Evolutionary conservation across 805 yeast genomes (phyloP), one percentile per base, ranked within the genome.

Genomic region (Starmerella kuoi): DNA sequence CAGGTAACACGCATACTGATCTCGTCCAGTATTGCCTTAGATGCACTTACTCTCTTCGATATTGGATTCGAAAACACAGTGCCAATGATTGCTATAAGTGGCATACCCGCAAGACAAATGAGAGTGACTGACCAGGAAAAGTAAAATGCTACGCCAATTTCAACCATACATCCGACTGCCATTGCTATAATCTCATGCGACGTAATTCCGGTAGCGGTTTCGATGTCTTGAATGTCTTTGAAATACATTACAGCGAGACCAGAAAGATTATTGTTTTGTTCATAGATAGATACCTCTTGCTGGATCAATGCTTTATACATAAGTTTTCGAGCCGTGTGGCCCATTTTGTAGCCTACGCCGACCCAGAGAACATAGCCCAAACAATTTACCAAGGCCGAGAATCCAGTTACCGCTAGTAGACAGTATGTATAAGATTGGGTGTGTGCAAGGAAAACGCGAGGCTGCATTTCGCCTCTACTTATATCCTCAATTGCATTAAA

Each of bases 71-170:
- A 75, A 43, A 79, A 70, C 0, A 67, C 27, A 28, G 64, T 59
- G 1, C 79, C 74, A 2, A 70, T 48, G 0, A 67, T 7, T 0
- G 67, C 66, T 44, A 88, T 72, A 0, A 86, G 26, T 0, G 98
- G 98, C 3, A 84, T 51, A 3, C 80, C 68, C 1, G 84, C 77
- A 45, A 88, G 54, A n/a, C 80, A 73, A 1, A 91, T 72, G 21
- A 91, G 61, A 0, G 96, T 82, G 9, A 91, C 66, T 3, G 82
- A 69, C 96, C 96, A 88, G 2, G 94, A 82, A 46, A 76, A 77
- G 46, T 71, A 70, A 56, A 91, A 71, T 0, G 85, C 68, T 0
- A 75, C 71, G 1, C 67, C 31, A 7, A 75, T 68, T 49, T 77
- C 77, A 11, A 74, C 55, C 1, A 77, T 54, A 18, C 77, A 51